These are phyloP conservation scores for Ophiostoma australiae DNA, from an alignment of 2,329 filamentous ascomycete genomes.

Conservation along the genomic window DNA sequence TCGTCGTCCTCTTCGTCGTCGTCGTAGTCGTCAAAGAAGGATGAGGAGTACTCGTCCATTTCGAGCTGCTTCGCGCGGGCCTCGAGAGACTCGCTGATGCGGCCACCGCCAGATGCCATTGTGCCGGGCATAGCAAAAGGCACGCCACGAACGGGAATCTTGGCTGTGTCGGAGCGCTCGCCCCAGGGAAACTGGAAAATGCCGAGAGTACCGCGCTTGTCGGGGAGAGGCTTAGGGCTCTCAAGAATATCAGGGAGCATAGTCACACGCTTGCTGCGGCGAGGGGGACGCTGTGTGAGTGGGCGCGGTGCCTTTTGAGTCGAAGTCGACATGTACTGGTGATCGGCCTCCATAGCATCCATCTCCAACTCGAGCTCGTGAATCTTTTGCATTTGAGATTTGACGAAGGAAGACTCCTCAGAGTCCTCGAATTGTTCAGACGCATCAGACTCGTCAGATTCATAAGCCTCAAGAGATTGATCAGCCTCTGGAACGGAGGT, in stretches of 20 bases:
- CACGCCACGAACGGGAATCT: constrained; percentile 29
- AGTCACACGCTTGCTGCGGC: constrained; percentile 54
- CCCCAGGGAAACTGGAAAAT: constrained; percentile 65
- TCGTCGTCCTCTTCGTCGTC: constrained; percentile 42
- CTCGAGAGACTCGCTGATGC: constrained; percentile 33
- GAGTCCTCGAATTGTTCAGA: neutral
- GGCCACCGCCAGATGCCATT: constrained; percentile 43
- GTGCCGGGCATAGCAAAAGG: constrained; percentile 48
- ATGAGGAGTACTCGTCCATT: constrained; percentile 43
- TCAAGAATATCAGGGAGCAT: constrained; percentile 59
- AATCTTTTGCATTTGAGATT: constrained; percentile 19
- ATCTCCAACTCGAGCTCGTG: constrained; percentile 20
- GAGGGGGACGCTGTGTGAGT: constrained; percentile 49
- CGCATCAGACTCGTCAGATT: neutral
- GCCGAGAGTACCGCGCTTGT: constrained; percentile 56
- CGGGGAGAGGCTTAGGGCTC: constrained; percentile 53
- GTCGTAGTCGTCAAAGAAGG: constrained; percentile 58
- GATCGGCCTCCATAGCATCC: constrained; percentile 16
- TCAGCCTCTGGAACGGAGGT: neutral
- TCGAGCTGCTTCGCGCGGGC: constrained; percentile 37
- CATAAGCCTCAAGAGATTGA: neutral
- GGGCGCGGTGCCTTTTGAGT: constrained; percentile 38
- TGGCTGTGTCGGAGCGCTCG: constrained; percentile 55
- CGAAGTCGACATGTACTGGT: constrained; percentile 11
- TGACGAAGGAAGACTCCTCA: neutral